Evolutionary conservation across 768 basidiomycete species (phyloP), one percentile per base, ranked within the genome.

Genomic region (Coprinopsis marcescibilis): DNA sequence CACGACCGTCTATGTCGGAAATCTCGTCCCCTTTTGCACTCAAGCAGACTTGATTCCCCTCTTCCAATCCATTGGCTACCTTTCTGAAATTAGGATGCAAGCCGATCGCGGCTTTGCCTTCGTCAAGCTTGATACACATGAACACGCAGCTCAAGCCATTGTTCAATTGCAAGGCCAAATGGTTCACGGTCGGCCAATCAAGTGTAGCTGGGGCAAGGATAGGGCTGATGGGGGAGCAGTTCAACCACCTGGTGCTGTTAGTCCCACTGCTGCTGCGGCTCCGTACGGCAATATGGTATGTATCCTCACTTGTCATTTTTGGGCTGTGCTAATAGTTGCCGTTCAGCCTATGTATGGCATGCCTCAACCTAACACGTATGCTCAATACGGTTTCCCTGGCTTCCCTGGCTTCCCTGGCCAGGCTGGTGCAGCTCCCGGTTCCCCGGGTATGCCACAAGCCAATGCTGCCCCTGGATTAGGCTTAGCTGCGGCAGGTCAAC

Each of bases 131-230:
- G 96, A 99, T 67, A 92, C 92, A 43, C 95, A 98, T 65, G 93
- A 98, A 63, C 93, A 97, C 63, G 95, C 95, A 45, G 95, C 96
- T 6, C 85, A 92, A 82, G 95, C 95, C 30, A 99, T 99, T 59
- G 87, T 95, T 51, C 92, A 97, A 64, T 73, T 99, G 43, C 91
- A 95, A 65, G 94, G 95, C 45, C 89, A 93, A 70, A 89, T 92
- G 77, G 90, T 99, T 21, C 96, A 99, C 55, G 95, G 95, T 39
- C 72, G 96, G 30, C 92, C 94, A 6, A 91, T 98, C 75, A 98
- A 97, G 69, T 95, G 91, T 66, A 92, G 90, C 58, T 99, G 96
- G 96, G 96, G 96, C 47, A 98, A 97, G 67, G 95, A 97, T 63
- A 78, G 90, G 52, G 85, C 81, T 19, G 85, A 87, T 61, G 86